Evolutionary conservation across 2,329 filamentous ascomycete genomes (phyloP), one percentile per base, ranked within the genome.

Genomic region (Talaromyces funiculosus): DNA sequence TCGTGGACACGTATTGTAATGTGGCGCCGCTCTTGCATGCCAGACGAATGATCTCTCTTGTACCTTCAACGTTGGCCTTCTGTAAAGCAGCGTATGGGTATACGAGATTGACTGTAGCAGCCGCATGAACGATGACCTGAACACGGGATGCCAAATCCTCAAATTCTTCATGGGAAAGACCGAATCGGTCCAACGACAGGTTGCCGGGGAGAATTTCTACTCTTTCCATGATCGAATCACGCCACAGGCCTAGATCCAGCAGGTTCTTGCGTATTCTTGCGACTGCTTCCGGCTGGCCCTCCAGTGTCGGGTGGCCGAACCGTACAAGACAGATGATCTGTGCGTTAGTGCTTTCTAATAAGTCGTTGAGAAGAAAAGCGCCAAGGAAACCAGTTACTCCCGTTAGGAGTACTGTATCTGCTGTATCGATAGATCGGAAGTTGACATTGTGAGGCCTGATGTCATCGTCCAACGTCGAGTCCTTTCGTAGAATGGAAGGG

Each of bases 21-120:
- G 89, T 91, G 0, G 88, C 88, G 12, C 86, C 86, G 24, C 81
- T 82, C 38, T 82, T 80, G 61, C 83, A 82, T 0, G 89, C 89
- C 26, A 93, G 78, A 45, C 89, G 86, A 56, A 93, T 74, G 40
- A 92, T 83, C 70, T 92, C 89, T 43, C 84, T 79, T 0, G 89
- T 92, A n/a, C 90, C 90, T n/a, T 84, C 85, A 2, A 93, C 87
- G 66, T 93, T 93, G 61, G 89, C 84, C 55, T 82, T 84, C 57
- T 89, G 83, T 65, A 93, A 78, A 0, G 89, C 87, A 43, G 89
- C 90, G 65, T 92, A 92, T 0, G 90, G 89, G 65, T 93, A 92
- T 0, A 93, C 88, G 53, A 93, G 78, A 69, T 91, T 91, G 68
- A 93, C 90, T 0, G 86, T 89, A 4, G 90, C 90, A 26, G 86